Evolutionary conservation across 2,329 filamentous ascomycete genomes (phyloP).

Genomic region (Venturia carpophila): DNA sequence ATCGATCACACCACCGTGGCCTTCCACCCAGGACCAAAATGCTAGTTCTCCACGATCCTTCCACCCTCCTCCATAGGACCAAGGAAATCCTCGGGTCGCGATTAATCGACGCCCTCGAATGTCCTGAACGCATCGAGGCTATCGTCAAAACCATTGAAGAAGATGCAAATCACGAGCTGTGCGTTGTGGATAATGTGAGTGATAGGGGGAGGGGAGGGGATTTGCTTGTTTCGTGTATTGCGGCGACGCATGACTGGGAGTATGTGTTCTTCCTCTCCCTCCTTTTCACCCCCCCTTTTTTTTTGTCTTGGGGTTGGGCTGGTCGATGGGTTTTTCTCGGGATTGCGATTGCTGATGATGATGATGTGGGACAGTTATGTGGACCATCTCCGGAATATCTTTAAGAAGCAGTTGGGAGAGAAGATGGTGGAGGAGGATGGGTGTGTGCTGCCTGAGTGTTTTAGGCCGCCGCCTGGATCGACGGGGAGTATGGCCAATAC

Average conservation of each 20-base stretch:
- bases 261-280: no score
- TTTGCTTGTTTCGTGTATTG: not conserved
- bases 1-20: no score
- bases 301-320: no score
- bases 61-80: slow-evolving; percentile 14
- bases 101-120: slow-evolving; percentile 18
- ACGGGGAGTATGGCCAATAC: not conserved
- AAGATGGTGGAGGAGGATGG: slow-evolving; percentile 21
- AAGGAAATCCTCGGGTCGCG: slow-evolving; percentile 15
- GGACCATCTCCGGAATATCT: slow-evolving; percentile 3
- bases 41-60: slow-evolving; percentile 15
- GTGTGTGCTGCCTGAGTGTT: slow-evolving; percentile 25
- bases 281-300: no score
- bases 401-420: not conserved
- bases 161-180: not conserved
- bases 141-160: slow-evolving; percentile 12
- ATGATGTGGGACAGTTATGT: not conserved
- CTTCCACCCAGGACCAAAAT: not conserved
- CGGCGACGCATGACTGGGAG: not conserved
- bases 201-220: not conserved
- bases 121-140: slow-evolving; percentile 16
- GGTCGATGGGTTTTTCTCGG: no score
- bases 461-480: slow-evolving; percentile 17
- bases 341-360: no score
- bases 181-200: not conserved